These are phyloP conservation scores for Aureobasidium namibiae DNA, from an alignment of 2,329 filamentous ascomycete genomes.

Conservation along the genomic window DNA sequence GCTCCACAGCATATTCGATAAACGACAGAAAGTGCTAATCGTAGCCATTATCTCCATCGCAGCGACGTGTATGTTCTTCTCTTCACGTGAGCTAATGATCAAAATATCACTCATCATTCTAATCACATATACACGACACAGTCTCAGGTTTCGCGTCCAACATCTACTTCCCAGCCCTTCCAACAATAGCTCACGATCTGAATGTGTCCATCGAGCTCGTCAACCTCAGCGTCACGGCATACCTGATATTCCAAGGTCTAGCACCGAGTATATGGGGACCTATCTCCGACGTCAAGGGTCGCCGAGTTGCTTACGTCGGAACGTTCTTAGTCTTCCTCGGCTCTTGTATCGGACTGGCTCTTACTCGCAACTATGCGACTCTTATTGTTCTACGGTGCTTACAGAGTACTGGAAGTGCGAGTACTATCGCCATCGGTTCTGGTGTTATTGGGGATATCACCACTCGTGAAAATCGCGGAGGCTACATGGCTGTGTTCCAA, in stretches of 20 bases:
- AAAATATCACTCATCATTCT: background rate
- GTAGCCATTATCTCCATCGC: background rate
- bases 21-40: background rate
- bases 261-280: background rate
- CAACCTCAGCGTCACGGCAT: background rate
- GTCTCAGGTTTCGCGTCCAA: background rate
- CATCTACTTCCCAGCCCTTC: background rate
- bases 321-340: background rate
- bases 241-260: background rate
- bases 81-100: too few species aligned
- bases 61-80: background rate
- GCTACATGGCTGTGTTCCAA: conserved; percentile 35
- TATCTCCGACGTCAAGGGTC: background rate
- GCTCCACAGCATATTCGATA: background rate
- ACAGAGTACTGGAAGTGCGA: conserved; percentile 36
- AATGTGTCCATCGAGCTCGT: background rate
- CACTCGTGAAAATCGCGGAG: conserved; percentile 32
- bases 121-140: background rate
- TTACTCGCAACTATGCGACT: conserved; percentile 29
- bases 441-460: conserved; percentile 38
- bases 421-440: conserved; percentile 36
- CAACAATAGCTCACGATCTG: background rate
- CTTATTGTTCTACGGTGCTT: conserved; percentile 34
- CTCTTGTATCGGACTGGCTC: conserved; percentile 30
- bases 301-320: background rate